Evolutionary conservation across 495 filamentous ascomycete genomes (phyloP), one percentile per base, ranked within the genome.

Genomic region (Hypoxylon rickii): DNA sequence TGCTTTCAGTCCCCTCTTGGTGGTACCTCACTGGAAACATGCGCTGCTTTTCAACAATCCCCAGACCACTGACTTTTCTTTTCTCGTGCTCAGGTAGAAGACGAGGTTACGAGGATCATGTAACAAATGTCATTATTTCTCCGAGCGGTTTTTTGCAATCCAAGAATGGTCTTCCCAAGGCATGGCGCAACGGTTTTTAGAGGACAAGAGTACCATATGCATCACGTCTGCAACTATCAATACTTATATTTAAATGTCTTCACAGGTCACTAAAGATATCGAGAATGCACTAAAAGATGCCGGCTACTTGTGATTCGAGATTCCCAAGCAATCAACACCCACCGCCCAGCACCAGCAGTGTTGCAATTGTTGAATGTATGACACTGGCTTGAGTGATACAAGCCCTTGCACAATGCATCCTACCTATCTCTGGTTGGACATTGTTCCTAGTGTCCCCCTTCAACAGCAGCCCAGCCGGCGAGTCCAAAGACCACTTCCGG

Each of bases 101-200:
- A 95, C 78, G 92, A 96, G 71, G 85, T 97, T 72, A 94, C 90
- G 59, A 96, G 92, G 80, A 89, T 97, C 75, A 91, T 92, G 89
- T 95, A 89, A 82, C 73, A 60, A 52, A 57, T 64, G 37, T 55
- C 56, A 64, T 51, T 56, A 57, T 66, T 64, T 61, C 10, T 56
- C 40, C 50, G 44, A 58, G 33, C 60, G 52, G 38, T 53, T 42
- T 53, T 42, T 7, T 46, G 13, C 45, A 47, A 41, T 26, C 38
- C 22, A 44, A 46, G 38, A 55, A 29, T 51, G 45, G 43, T 31
- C 33, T 12, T 42, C 39, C 37, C 31, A 15, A 34, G 33, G 64
- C 56, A 51, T 46, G 61, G 61, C 61, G 55, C 41, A 51, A 58
- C 44, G 24, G 50, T 50, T 26, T 59, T 62, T 42, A 58, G 41